Percentiles rank a stretch among this genome's conserved stretches.
Evolutionary conservation across 192 early-diverging fungal genomes (phyloP).

Genomic region (Chytriomyces sp.): DNA sequence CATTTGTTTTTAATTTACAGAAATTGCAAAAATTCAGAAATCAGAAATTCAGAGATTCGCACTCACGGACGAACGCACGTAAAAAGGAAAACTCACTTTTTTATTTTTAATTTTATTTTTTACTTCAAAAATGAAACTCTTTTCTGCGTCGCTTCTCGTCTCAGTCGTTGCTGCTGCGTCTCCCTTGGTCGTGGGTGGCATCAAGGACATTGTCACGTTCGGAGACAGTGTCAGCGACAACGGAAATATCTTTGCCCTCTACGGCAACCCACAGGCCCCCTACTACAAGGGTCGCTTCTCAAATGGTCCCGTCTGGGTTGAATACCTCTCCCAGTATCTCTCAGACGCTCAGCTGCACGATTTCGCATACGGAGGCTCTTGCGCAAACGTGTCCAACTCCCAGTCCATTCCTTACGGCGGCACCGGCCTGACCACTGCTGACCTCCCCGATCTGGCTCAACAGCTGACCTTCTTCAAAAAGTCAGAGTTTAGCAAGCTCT

Average conservation of each 20-base stretch:
- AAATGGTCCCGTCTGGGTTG: constrained; percentile 48
- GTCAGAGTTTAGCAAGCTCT: background rate
- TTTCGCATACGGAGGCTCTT: constrained; percentile 11
- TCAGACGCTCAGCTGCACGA: constrained; percentile 10
- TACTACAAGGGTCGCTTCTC: constrained; percentile 50
- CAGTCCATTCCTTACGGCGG: background rate
- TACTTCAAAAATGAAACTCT: too few relatives aligned
- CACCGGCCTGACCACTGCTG: background rate
- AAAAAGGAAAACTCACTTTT: too few relatives aligned
- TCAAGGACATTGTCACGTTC: constrained; percentile 56
- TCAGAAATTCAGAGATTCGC: too few relatives aligned
- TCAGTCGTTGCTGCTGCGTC: background rate
- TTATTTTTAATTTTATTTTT: too few relatives aligned
- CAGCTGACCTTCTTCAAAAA: background rate
- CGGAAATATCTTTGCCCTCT: constrained; percentile 43
- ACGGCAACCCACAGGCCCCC: constrained; percentile 27
- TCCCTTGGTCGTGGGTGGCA: background rate
- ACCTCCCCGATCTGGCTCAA: background rate
- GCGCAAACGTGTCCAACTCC: background rate
- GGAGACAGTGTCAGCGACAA: constrained; percentile 62
- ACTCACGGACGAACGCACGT: too few relatives aligned
- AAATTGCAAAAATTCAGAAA: too few relatives aligned
- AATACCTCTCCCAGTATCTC: constrained; percentile 28
- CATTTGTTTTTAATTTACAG: too few relatives aligned
- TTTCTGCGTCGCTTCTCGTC: background rate